Percentiles rank a stretch among this genome's conserved stretches.
phyloP scores from a whole-genome alignment of 2,329 filamentous ascomycete genomes.

The Lachnellula subtilissima region DNA sequence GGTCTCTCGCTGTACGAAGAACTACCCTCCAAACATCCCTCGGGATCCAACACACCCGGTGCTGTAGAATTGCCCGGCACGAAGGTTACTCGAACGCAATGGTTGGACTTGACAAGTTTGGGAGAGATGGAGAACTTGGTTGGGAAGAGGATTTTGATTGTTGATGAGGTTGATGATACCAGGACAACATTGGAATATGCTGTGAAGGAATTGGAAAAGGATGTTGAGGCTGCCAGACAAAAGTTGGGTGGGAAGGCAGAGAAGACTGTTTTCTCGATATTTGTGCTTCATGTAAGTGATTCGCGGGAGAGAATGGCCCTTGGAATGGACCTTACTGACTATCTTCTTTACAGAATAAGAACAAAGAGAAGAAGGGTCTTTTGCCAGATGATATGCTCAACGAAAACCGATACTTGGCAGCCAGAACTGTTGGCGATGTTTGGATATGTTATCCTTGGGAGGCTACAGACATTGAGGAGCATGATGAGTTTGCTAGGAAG shows the following conservation, averaged over 20 bases:
- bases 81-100: slow-evolving; percentile 96
- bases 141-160: slow-evolving; percentile 86
- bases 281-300: slow-evolving; percentile 75
- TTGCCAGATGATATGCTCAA: slow-evolving; percentile 75
- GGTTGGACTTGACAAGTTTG: slow-evolving; percentile 84
- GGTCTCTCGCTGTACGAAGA: slow-evolving; percentile 95
- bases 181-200: slow-evolving; percentile 92
- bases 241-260: slow-evolving; percentile 64
- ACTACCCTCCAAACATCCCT: slow-evolving; percentile 54
- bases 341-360: slow-evolving; percentile 68
- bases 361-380: slow-evolving; percentile 89
- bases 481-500: slow-evolving; percentile 62
- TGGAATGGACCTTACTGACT: slow-evolving; percentile 8
- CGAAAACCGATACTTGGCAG: slow-evolving; percentile 72
- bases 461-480: slow-evolving; percentile 87
- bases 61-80: slow-evolving; percentile 70
- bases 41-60: slow-evolving; percentile 41
- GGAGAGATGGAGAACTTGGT: slow-evolving; percentile 82
- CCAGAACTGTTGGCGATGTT: slow-evolving; percentile 82
- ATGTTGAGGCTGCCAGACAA: slow-evolving; percentile 76
- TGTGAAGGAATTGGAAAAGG: slow-evolving; percentile 88
- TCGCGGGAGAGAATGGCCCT: not conserved
- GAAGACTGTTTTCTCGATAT: slow-evolving; percentile 89
- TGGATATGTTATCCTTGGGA: slow-evolving; percentile 99
- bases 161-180: slow-evolving; percentile 95